Evolutionary conservation across 805 yeast species (phyloP).

Genomic region (Monosporozyma unispora): DNA sequence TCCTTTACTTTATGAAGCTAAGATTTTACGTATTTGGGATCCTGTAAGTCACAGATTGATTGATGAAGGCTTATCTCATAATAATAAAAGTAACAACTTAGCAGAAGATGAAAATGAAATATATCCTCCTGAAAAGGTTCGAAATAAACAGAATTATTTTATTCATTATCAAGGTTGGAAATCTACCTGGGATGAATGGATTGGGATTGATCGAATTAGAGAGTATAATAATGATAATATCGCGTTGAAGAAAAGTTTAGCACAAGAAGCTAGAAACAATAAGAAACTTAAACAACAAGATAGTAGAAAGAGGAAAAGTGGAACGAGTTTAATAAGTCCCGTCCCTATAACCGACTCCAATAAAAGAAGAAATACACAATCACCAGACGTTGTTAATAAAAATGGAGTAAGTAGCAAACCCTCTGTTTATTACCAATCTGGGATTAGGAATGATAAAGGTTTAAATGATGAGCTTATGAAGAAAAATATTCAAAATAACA

Average conservation of each 20-base stretch:
- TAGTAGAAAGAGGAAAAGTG: constrained; percentile 15
- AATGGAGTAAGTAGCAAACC: not conserved
- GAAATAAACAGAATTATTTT: constrained; percentile 40
- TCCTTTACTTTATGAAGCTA: constrained; percentile 83
- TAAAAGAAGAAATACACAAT: not conserved
- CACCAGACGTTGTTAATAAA: not conserved
- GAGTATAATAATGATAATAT: constrained; percentile 62
- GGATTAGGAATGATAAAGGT: not conserved
- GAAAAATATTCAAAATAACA: not conserved
- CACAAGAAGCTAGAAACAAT: constrained; percentile 35
- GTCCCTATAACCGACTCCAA: not conserved
- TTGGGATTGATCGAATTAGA: constrained; percentile 55
- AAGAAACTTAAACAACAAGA: constrained; percentile 27
- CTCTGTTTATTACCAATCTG: not conserved
- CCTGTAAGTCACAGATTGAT: constrained; percentile 30
- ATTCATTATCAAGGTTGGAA: constrained; percentile 97
- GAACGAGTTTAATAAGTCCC: too few species aligned
- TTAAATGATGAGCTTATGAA: not conserved
- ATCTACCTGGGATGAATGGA: constrained; percentile 96
- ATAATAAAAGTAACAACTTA: not conserved
- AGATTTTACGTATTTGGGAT: constrained; percentile 55
- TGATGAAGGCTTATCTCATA: not conserved
- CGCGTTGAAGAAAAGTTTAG: constrained; percentile 51
- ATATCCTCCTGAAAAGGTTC: constrained; percentile 18
- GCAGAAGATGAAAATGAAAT: constrained; percentile 9